These are phyloP conservation scores for Cadophora sp. DNA, from an alignment of 2,329 filamentous ascomycete species.

Conservation along the genomic window DNA sequence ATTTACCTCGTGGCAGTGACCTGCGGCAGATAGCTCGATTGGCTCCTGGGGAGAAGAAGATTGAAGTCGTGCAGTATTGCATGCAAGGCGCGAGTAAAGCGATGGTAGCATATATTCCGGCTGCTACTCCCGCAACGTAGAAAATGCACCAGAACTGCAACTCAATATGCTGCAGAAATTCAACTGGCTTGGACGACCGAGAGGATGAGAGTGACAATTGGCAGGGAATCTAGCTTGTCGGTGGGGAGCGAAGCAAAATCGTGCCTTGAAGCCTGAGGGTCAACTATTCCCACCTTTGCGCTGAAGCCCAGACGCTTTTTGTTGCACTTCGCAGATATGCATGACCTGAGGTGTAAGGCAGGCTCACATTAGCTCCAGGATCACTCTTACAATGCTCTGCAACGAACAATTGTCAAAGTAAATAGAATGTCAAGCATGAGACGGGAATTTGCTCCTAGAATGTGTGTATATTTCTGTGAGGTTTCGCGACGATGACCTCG, in stretches of 20 bases:
- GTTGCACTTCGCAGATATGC: slow-evolving; percentile 31
- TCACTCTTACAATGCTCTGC: neutral
- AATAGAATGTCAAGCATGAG: neutral
- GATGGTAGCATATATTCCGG: slow-evolving; percentile 66
- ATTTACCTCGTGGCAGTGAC: slow-evolving; percentile 85
- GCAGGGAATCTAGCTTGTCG: neutral
- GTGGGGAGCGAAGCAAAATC: neutral
- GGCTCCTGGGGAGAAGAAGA: slow-evolving; percentile 57
- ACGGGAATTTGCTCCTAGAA: neutral
- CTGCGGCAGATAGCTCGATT: slow-evolving; percentile 76
- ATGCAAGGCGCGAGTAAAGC: slow-evolving; percentile 90
- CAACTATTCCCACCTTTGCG: slow-evolving; percentile 2
- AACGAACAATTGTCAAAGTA: neutral
- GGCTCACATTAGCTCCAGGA: slow-evolving; percentile 23
- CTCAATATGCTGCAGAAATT: neutral
- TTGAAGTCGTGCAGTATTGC: slow-evolving; percentile 88
- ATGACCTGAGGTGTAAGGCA: slow-evolving; percentile 31
- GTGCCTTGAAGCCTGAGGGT: slow-evolving; percentile 31
- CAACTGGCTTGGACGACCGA: neutral
- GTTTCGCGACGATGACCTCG: neutral
- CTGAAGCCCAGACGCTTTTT: slow-evolving; percentile 18
- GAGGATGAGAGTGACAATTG: neutral
- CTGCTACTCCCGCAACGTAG: slow-evolving; percentile 13
- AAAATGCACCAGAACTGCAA: neutral
- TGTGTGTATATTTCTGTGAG: neutral